Evolutionary conservation across 768 basidiomycete species (phyloP), one percentile per base, ranked within the genome.

Genomic region (Pseudohyphozyma bogoriensis): DNA sequence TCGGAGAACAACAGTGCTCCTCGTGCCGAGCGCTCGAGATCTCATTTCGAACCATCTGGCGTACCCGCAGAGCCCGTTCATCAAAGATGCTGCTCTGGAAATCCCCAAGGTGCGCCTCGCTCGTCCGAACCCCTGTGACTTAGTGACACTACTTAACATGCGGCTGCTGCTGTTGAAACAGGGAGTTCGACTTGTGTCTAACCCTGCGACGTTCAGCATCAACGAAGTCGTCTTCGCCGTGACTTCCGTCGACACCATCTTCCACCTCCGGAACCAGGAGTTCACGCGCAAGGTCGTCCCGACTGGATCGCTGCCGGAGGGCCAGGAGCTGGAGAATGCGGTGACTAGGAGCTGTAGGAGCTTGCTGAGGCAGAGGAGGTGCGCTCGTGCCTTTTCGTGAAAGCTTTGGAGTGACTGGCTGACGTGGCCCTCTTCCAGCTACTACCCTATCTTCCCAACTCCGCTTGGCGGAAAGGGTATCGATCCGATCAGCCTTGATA

Each of bases 381-480:
- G 60, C 40, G 75, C 69, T 9, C 2, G 24, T 20, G 22, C 54
- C 24, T 35, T 33, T 28, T 42, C 46, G 20, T 9, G 22, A 2
- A 24, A 22, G 10, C 18, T 10, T n/a, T 28, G 26, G 16, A 28
- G n/a, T 9, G 47, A 32, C 45, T 44, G 36, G 28, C 24, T 24
- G n/a, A n/a, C 5, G 20, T 9, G 8, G 31, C 22, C 26, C 24
- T n/a, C n/a, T n/a, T n/a, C n/a, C 71, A 96, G 90, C 69, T 95
- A 95, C 76, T 99, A 97, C 72, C 95, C 95, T 0, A 74, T 95
- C 42, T 96, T 96, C 73, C 95, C 95, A 12, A 80, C 83, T 1
- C 89, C 95, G 0, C 73, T 85, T 22, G 77, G 84, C 2, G 78
- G 81, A 39, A 89, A 93, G 70, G 82, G 63, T 16, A 36, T 67